Conservation (phyloP, 2,329 filamentous ascomycete genomes). For the Trichoderma breve region DNA sequence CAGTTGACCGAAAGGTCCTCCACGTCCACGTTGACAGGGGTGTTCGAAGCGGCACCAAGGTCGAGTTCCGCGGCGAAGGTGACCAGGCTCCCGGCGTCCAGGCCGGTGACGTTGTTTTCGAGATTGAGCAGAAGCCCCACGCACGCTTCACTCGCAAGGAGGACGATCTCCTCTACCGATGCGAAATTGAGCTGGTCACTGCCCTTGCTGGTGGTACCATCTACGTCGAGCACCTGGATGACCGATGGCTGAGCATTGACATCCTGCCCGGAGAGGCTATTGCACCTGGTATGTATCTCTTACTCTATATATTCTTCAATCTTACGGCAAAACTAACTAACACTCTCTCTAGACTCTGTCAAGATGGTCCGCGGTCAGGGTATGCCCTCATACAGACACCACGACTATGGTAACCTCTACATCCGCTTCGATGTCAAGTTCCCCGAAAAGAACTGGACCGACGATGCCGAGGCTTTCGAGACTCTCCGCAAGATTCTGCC, state of each 20-base stretch:
- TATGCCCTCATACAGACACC: slow-evolving; percentile 94
- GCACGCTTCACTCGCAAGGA: slow-evolving; percentile 91
- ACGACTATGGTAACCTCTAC: slow-evolving; percentile 94
- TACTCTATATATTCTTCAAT: neutral
- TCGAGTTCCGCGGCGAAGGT: slow-evolving; percentile 95
- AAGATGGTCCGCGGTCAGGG: slow-evolving; percentile 96
- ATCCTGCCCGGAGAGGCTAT: slow-evolving; percentile 95
- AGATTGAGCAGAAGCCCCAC: slow-evolving; percentile 99
- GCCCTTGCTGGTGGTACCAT: slow-evolving; percentile 89
- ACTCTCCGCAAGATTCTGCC: slow-evolving; percentile 84
- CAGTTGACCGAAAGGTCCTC: slow-evolving; percentile 95
- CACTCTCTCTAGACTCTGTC: slow-evolving; percentile 63
- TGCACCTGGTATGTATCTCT: slow-evolving; percentile 68
- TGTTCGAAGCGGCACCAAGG: slow-evolving; percentile 90
- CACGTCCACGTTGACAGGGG: slow-evolving; percentile 97
- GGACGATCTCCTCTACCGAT: slow-evolving; percentile 92
- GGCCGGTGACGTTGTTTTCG: slow-evolving; percentile 94
- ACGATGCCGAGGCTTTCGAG: slow-evolving; percentile 68
- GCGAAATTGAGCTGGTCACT: slow-evolving; percentile 92
- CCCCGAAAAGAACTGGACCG: slow-evolving; percentile 72
- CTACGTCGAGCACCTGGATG: slow-evolving; percentile 93
- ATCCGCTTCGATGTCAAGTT: slow-evolving; percentile 98
- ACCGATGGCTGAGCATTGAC: slow-evolving; percentile 91
- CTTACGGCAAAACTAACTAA: neutral
- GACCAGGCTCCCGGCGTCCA: slow-evolving; percentile 92